Evolutionary conservation across 1,284 basidiomycete species (phyloP), one percentile per base, ranked within the genome.

Genomic region (Ganoderma lucidum): DNA sequence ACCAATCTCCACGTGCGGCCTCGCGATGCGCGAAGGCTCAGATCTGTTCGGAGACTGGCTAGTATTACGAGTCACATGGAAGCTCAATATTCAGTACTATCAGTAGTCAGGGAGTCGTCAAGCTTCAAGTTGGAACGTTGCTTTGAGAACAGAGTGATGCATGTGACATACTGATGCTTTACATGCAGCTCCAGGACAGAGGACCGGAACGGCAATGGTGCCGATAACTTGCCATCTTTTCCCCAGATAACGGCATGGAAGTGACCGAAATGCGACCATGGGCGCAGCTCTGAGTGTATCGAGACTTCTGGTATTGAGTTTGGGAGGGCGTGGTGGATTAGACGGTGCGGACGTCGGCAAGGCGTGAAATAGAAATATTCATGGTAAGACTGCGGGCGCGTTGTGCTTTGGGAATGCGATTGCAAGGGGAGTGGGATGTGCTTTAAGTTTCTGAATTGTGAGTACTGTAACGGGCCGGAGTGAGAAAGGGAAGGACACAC

Each of bases 381-480:
- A 45, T 19, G 44, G 44, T 19, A 10, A 48, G 48, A 12, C 23
- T 17, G 48, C 5, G 48, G 48, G 28, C n/a, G 14, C 3, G n/a
- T 14, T 53, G 23, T 53, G 23, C 48, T 28, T 28, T 28, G 12
- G 23, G 23, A 28, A n/a, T 9, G 56, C n/a, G 23, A 23, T 23
- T 23, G 32, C 17, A 30, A 0, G 15, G 15, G n/a, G 56, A 37
- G 3, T 45, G 6, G 48, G 23, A n/a, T 5, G 23, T 28, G 23
- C 23, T 9, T 23, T 23, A 23, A 23, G 23, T 23, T 30, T 53
- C 48, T 53, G 48, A 23, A 45, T 44, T 65, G 67, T 67, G 65
- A 63, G 61, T 19, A n/a, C n/a, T n/a, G n/a, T n/a, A 23, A 30
- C 60, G 60, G 48, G 44, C 44, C 62, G 53, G 53, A 53, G 53